Percentiles rank a stretch among this genome's conserved stretches.
Evolutionary conservation across 2,329 filamentous ascomycete species (phyloP).

Genomic region (Cercospora janseana): DNA sequence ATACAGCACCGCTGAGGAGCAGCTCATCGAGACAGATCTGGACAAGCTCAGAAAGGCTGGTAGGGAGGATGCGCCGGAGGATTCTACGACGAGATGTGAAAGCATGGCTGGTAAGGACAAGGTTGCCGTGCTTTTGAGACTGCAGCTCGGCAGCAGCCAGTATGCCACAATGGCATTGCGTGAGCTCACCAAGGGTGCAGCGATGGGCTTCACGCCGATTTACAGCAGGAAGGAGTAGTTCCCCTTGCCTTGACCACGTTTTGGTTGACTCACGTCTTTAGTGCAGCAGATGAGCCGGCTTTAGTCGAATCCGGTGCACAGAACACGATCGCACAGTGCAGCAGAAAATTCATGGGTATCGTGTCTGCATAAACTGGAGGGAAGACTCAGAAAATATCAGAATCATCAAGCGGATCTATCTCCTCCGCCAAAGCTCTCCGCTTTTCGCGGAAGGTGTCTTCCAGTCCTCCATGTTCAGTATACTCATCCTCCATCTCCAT

Average conservation of each 20-base stretch:
- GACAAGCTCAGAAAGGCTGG: conserved; percentile 55
- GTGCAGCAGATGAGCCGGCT: no score
- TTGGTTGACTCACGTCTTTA: no score
- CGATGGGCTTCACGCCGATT: conserved; percentile 62
- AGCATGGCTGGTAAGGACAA: conserved; percentile 44
- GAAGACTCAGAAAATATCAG: conserved; percentile 34
- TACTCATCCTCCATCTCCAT: conserved; percentile 34
- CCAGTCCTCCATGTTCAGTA: conserved; percentile 34
- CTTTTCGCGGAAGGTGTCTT: conserved; percentile 48
- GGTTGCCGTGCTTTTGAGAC: conserved; percentile 67
- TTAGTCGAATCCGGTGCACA: no score
- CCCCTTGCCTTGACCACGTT: no score
- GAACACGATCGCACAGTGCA: no score
- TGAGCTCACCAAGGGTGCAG: conserved; percentile 70
- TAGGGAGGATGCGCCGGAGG: conserved; percentile 26
- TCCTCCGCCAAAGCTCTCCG: conserved; percentile 16
- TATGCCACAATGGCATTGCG: conserved; percentile 82
- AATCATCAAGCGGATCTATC: conserved; percentile 37
- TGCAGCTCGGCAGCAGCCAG: conserved; percentile 74
- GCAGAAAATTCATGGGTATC: not conserved
- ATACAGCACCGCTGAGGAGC: conserved; percentile 71
- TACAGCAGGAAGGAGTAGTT: no score
- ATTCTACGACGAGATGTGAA: conserved; percentile 8
- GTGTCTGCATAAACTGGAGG: not conserved
- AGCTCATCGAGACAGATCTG: conserved; percentile 85